Evolutionary conservation across 208 protist species (phyloP), one percentile per base, ranked within the genome.

Genomic region (Acanthamoeba culbertsoni): DNA sequence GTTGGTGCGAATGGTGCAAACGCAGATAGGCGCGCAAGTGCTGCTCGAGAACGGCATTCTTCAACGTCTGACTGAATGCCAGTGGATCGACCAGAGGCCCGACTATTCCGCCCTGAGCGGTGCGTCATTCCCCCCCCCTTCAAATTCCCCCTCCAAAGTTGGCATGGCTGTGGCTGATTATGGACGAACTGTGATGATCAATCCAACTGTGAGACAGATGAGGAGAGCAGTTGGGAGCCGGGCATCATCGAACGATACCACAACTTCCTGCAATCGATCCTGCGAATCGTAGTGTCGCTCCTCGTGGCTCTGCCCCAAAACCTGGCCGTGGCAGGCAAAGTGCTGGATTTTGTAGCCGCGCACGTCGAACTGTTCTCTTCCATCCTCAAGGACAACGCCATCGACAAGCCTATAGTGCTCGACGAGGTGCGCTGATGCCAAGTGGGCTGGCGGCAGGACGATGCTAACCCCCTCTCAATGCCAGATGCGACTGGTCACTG

Each of bases 231-330:
- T 43, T 93, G 57, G 88, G 62, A 40, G 20, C 62, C 88, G 18
- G 43, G 62, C 2, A 12, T 82, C 26, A 20, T 43, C 10, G 88
- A 93, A 45, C 33, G 55, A 65, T 93, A 93, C 63, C 88, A 93
- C n/a, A 73, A 55, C 62, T 63, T 93, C 46, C 51, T 93, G n/a
- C n/a, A 65, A 28, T n/a, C 88, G 7, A n/a, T 82, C 8, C 63
- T 93, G 31, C 63, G 62, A 26, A 82, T 93, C 43, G 63, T 79
- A 26, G 88, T 93, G 12, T 93, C 88, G 0, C 88, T 93, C 10
- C 88, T 93, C 28, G 88, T 93, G 62, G 59, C 88, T 28, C 46
- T 93, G 35, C 88, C 88, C n/a, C 88, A 62, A n/a, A 93, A 93
- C 51, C 31, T 63, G 8, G 88, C 37, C 42, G 88, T 93, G 7